A percentile compares a stretch with the other conserved stretches of the same genome.
Evolutionary conservation across 2,329 filamentous ascomycete species (phyloP).

Genomic region (Fusarium tuaranense): DNA sequence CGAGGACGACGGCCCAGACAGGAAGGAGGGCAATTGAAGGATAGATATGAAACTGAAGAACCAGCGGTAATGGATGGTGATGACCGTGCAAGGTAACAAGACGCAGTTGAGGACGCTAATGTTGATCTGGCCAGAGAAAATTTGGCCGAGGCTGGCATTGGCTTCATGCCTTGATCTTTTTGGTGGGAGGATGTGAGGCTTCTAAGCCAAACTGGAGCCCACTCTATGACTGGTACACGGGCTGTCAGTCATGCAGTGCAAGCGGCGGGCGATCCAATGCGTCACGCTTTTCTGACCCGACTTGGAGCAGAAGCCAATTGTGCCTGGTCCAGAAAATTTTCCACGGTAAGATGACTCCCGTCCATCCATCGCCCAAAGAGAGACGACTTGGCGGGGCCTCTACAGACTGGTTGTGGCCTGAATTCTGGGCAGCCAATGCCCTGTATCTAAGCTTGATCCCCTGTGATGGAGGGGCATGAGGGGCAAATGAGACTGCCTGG

Average conservation of each 20-base stretch:
- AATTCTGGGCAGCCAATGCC: constrained; percentile 4
- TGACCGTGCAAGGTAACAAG: constrained; percentile 18
- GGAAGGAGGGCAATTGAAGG: constrained; percentile 14
- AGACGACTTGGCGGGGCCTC: not conserved
- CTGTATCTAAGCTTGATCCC: constrained; percentile 11
- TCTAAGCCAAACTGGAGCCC: constrained; percentile 31
- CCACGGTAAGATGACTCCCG: not conserved
- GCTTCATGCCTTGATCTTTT: constrained; percentile 40
- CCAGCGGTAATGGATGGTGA: constrained; percentile 5
- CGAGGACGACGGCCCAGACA: constrained; percentile 2
- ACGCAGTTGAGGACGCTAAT: constrained; percentile 27
- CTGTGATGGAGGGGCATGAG: constrained; percentile 11
- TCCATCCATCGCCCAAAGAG: not conserved
- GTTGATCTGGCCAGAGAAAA: constrained; percentile 35
- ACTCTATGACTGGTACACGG: constrained; percentile 15
- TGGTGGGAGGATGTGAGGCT: constrained; percentile 34
- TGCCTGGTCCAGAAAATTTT: constrained; percentile 21
- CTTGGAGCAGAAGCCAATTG: constrained; percentile 18
- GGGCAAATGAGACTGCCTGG: not conserved
- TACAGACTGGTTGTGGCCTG: constrained; percentile 10
- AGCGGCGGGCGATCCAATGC: constrained; percentile 23
- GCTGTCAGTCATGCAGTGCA: constrained; percentile 37
- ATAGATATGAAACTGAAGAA: not conserved
- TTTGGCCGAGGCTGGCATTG: constrained; percentile 39
- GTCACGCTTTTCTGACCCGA: constrained; percentile 25